Evolutionary conservation across 345 rosid genomes (phyloP), one percentile per base, ranked within the genome.

Genomic region (Eucalyptus cloeziana): DNA sequence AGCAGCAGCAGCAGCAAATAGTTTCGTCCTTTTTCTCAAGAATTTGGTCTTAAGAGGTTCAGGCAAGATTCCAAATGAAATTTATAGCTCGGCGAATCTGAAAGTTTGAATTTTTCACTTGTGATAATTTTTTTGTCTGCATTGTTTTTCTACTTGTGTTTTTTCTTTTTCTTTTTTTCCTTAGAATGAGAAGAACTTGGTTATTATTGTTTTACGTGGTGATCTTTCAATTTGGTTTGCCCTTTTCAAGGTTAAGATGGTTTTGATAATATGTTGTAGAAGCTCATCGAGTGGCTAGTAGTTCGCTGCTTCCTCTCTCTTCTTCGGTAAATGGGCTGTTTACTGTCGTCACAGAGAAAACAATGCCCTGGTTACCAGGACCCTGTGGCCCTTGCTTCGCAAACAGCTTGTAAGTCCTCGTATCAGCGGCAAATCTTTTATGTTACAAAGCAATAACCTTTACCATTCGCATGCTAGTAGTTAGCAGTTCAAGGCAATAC

Each of bases 371-470:
- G 91, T 44, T 91, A 88, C 16, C 92, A 91, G 86, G 92, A 93
- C 86, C 94, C 94, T 0, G 40, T 89, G 12, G 87, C 87, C 45
- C 94, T 93, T 67, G 93, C 94, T 88, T 90, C 94, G 2, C 91
- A 93, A 92, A 92, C 94, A 33, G 92, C 94, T 87, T 93, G 94
- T 93, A 81, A 93, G 94, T 90, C 81, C 50, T 88, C 40, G 1
- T 27, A 86, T 54, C 30, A 31, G 56, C 7, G 25, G 37, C 87
- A 85, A 27, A 49, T 47, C 54, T 49, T 50, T 31, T n/a, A 44
- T 17, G 87, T 49, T 50, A 51, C 47, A 76, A 21, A 76, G 30
- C 47, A 40, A 76, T 76, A 21, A 37, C 47, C 47, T 86, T n/a
- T 37, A 31, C 60, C 87, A 31, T 40, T 51, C 21, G 64, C 27